Evolutionary conservation across 2,329 filamentous ascomycete species (phyloP).

Genomic region (Anthostomella pinea): DNA sequence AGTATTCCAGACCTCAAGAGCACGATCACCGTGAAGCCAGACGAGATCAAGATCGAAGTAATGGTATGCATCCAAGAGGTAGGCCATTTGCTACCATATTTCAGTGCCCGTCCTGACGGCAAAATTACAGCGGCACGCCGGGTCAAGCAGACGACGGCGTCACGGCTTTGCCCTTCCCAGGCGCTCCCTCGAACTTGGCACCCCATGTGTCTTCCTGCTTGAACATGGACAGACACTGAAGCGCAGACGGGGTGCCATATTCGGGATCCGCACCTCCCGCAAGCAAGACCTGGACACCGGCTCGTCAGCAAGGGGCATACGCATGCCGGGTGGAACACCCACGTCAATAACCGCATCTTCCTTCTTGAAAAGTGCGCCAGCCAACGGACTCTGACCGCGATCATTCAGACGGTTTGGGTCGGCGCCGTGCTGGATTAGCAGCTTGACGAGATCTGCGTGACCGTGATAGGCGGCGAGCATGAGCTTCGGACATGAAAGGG

Average conservation of each 20-base stretch:
- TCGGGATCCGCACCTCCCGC: conserved; percentile 55
- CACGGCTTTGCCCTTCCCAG: conserved; percentile 45
- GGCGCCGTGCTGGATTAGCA: conserved; percentile 61
- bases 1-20: too few species aligned
- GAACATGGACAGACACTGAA: conserved; percentile 49
- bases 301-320: conserved; percentile 3
- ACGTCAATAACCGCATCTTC: conserved; percentile 63
- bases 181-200: conserved; percentile 46
- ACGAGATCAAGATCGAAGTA: too few species aligned
- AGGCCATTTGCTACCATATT: too few species aligned
- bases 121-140: background rate
- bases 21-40: too few species aligned
- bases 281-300: conserved; percentile 39
- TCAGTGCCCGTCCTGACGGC: background rate
- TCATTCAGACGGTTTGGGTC: conserved; percentile 69
- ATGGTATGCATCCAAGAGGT: too few species aligned
- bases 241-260: conserved; percentile 47
- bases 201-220: conserved; percentile 51
- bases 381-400: conserved; percentile 64
- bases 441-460: conserved; percentile 56
- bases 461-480: conserved; percentile 74
- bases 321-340: background rate
- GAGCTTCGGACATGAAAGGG: conserved; percentile 39
- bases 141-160: conserved; percentile 7
- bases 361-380: conserved; percentile 71